A percentile compares a stretch with the other conserved stretches of the same genome.
Conservation (phyloP, 805 yeast genomes). For the Schizosaccharomyces osmophilus region DNA sequence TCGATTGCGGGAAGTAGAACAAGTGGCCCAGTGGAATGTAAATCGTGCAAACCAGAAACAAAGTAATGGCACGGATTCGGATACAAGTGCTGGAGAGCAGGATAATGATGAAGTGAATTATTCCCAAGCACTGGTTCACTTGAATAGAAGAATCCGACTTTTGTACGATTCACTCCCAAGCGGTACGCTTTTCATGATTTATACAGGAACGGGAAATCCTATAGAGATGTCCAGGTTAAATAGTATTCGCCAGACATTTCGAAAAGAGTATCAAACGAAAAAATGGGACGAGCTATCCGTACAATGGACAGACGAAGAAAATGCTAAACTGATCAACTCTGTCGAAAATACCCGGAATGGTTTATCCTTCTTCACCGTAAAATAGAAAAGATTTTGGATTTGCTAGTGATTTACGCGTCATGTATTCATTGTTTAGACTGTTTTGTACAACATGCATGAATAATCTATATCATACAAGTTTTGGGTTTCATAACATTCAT, state of each 20-base stretch:
- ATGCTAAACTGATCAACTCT: conserved; percentile 22
- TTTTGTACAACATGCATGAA: no score
- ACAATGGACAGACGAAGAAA: conserved; percentile 30
- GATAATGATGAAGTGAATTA: not conserved
- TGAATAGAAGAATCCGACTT: not conserved
- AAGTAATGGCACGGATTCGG: not conserved
- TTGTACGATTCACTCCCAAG: conserved; percentile 22
- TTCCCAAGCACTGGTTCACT: not conserved
- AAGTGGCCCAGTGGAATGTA: conserved; percentile 14
- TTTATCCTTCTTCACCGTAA: conserved; percentile 29
- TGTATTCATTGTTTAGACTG: no score
- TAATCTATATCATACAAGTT: no score
- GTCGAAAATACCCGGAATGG: conserved; percentile 34
- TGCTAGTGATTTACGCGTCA: no score
- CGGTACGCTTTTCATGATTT: conserved; percentile 33
- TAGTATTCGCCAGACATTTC: conserved; percentile 13
- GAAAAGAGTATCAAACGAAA: conserved; percentile 20
- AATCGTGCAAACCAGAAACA: not conserved
- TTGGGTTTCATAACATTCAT: no score
- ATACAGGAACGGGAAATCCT: conserved; percentile 41
- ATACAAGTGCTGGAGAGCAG: not conserved
- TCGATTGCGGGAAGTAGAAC: conserved; percentile 35
- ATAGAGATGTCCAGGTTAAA: conserved; percentile 14
- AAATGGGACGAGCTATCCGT: conserved; percentile 22
- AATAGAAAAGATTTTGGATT: conserved; percentile 8